Conservation (phyloP, 257 asterid genomes). For the Gentiana dahurica region DNA sequence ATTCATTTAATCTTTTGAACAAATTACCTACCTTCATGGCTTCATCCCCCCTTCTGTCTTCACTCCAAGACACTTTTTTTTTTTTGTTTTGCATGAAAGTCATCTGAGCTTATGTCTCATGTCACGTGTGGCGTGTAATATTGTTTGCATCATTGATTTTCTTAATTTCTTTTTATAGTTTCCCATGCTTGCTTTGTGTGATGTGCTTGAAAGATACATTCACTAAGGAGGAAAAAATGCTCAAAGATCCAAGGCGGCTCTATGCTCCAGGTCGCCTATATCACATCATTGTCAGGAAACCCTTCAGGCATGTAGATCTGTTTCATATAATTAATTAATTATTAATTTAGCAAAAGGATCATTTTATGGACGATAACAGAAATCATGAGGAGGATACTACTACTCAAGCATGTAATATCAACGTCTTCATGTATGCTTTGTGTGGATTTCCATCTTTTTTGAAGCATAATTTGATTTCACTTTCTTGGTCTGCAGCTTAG, state of each 20-base stretch:
- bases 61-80: too few species aligned
- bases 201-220: conserved; percentile 94
- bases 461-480: too few species aligned
- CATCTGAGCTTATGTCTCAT: neutral
- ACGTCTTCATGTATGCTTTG: too few species aligned
- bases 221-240: conserved; percentile 86
- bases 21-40: too few species aligned
- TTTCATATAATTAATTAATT: too few species aligned
- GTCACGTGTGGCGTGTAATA: neutral
- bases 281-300: conserved; percentile 81
- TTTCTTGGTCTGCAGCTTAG: conserved; percentile 38
- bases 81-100: neutral
- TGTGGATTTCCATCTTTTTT: too few species aligned
- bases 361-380: too few species aligned
- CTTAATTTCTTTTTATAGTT: conserved; percentile 34
- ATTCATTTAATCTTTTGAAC: too few species aligned
- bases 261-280: conserved; percentile 99
- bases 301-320: conserved; percentile 56
- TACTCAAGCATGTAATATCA: too few species aligned
- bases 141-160: conserved; percentile 1
- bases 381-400: too few species aligned
- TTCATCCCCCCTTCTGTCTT: too few species aligned
- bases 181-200: conserved; percentile 92
- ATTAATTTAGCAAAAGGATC: too few species aligned
- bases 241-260: conserved; percentile 88